These are phyloP conservation scores for Paracoccidioides brasiliensis DNA, from an alignment of 2,329 filamentous ascomycete genomes.

Conservation along the genomic window DNA sequence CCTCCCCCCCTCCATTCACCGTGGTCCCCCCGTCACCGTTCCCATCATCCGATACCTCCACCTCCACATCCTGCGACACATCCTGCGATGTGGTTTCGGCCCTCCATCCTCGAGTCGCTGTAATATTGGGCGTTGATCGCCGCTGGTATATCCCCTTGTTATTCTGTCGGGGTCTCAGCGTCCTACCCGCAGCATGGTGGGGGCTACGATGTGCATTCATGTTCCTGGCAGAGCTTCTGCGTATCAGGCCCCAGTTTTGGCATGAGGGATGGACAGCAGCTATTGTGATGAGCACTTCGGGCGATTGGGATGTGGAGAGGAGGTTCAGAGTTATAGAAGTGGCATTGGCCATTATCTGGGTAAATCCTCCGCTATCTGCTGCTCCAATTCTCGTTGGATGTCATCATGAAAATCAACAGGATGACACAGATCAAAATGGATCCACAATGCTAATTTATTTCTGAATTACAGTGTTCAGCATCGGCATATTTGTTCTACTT, in stretches of 20 bases:
- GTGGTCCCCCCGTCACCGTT: not conserved
- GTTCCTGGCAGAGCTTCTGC: conserved; percentile 51
- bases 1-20: conserved; percentile 1
- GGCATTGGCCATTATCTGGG: conserved; percentile 60
- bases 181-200: conserved; percentile 59
- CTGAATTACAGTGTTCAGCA: conserved; percentile 48
- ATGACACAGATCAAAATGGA: not conserved
- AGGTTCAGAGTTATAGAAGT: conserved; percentile 53
- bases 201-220: conserved; percentile 56
- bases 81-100: conserved; percentile 22
- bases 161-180: conserved; percentile 57
- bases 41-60: not conserved
- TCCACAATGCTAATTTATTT: not conserved
- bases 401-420: not conserved
- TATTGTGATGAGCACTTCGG: conserved; percentile 24
- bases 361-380: conserved; percentile 30
- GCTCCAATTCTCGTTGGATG: not conserved
- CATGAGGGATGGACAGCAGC: conserved; percentile 29
- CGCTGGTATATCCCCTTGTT: conserved; percentile 63
- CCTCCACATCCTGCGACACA: conserved; percentile 17
- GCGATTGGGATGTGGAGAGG: conserved; percentile 33
- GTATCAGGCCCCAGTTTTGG: conserved; percentile 31
- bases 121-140: conserved; percentile 59
- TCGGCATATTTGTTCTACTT: conserved; percentile 70
- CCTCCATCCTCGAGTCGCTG: conserved; percentile 64